phyloP scores from a whole-genome alignment of 495 filamentous ascomycete species.

The Neurospora cerealis region DNA sequence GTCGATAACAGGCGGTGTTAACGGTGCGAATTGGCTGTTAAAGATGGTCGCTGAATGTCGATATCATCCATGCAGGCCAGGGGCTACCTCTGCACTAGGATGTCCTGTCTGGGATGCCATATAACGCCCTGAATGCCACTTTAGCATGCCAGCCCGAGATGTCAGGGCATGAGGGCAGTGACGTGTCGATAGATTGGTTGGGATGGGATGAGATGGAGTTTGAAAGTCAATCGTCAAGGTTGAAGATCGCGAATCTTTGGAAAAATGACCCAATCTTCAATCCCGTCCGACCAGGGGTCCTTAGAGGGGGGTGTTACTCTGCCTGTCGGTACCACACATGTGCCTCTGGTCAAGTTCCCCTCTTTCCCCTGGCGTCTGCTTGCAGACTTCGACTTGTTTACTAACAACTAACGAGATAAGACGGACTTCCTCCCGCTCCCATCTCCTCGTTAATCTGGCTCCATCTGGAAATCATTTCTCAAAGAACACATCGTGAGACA shows the following conservation, averaged over 20 bases:
- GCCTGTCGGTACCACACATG: background rate
- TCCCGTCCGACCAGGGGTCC: background rate
- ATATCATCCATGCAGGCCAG: background rate
- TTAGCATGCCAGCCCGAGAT: background rate
- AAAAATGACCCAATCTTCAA: background rate
- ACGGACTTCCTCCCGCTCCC: background rate
- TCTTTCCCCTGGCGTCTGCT: background rate
- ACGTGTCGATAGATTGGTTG: slow-evolving; percentile 29
- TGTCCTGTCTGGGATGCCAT: background rate
- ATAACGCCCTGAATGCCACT: background rate
- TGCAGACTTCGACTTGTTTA: background rate
- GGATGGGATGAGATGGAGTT: background rate
- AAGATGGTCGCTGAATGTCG: background rate
- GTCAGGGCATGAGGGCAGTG: slow-evolving; percentile 24
- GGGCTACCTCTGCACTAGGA: background rate
- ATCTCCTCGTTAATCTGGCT: background rate
- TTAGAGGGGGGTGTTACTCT: background rate
- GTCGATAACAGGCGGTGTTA: background rate
- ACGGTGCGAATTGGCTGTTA: background rate
- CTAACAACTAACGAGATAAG: background rate
- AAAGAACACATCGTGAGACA: background rate
- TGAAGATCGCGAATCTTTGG: background rate
- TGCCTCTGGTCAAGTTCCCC: background rate
- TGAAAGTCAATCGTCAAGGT: background rate
- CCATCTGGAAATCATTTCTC: background rate